Evolutionary conservation across 257 asterid species (phyloP), one percentile per base, ranked within the genome.

Genomic region (Marsdenia floribunda): DNA sequence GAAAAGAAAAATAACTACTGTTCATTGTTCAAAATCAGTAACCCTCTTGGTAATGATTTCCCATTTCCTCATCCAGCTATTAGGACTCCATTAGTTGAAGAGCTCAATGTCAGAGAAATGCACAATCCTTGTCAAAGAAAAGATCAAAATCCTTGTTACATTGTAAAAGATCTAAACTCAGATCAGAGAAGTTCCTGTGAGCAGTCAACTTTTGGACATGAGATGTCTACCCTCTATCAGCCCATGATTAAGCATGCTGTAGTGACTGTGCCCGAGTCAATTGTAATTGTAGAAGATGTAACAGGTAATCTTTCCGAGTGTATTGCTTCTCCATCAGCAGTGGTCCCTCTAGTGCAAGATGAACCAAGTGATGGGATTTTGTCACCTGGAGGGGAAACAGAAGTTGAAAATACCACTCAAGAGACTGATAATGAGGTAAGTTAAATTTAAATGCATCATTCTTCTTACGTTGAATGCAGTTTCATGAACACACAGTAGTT

Each of bases 351-450:
- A 18, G 82, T 83, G 47, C 83, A 79, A 68, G 86, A 81, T 71
- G 87, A 83, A 80, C 78, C 79, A 24, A 75, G 77, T 72, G 86
- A 88, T 47, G 85, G 74, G 73, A 77, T 71, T 52, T 83, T 72
- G 65, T 82, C 92, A 68, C 71, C 70, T 38, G 88, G 78, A 73
- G 87, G 75, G 68, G 90, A 82, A 80, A 83, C 90, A 53, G 88
- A 82, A 57, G 33, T 77, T 61, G 91, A 83, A 78, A 83, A 79
- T 77, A 75, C 76, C 60, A 42, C 70, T 66, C 69, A 65, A 58
- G 89, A 80, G 79, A 86, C 84, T 77, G 87, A 84, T 12, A 21
- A 77, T 67, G 88, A 90, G 78, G 91, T 90, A 87, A 72, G 14
- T 77, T 19, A 66, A 37, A 77, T 50, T 73, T 64, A 71, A 8